phyloP scores from a whole-genome alignment of 176 grass and related monocot genomes.

The Poa pratensis region DNA sequence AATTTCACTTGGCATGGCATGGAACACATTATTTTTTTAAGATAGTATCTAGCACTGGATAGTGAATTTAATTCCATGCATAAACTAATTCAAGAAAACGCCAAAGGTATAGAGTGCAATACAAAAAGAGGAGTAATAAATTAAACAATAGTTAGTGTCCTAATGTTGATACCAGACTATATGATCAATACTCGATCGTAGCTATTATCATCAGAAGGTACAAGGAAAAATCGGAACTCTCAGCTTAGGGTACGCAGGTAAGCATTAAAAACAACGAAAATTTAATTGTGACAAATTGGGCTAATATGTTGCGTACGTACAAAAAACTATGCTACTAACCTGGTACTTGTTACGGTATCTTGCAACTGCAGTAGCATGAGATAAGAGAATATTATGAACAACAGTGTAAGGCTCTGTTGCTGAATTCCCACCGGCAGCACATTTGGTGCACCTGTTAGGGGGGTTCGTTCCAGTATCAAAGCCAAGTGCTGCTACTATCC shows the following conservation, averaged over 20 bases:
- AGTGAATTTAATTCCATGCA: neutral
- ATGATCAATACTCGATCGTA: neutral
- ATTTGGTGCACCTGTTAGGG: constrained; percentile 57
- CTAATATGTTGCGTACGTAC: neutral
- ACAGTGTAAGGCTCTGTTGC: constrained; percentile 74
- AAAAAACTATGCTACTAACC: constrained; percentile 31
- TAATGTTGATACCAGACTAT: neutral
- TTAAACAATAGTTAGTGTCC: neutral
- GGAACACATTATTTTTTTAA: neutral
- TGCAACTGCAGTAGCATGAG: constrained; percentile 71
- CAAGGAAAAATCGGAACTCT: neutral
- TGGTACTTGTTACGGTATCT: constrained; percentile 78
- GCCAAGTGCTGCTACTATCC: constrained; percentile 63
- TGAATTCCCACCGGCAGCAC: constrained; percentile 61
- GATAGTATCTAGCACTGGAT: neutral
- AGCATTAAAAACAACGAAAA: neutral
- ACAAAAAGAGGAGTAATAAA: neutral
- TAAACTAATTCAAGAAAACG: constrained; percentile 11
- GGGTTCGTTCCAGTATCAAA: constrained; percentile 51
- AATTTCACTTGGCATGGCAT: neutral
- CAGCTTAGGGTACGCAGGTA: neutral
- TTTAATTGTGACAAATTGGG: neutral
- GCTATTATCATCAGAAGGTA: neutral
- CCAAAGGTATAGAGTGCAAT: neutral
- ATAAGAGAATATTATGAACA: constrained; percentile 66